phyloP scores from a whole-genome alignment of 306 rosid species.

The Fragaria nilgerrensis region DNA sequence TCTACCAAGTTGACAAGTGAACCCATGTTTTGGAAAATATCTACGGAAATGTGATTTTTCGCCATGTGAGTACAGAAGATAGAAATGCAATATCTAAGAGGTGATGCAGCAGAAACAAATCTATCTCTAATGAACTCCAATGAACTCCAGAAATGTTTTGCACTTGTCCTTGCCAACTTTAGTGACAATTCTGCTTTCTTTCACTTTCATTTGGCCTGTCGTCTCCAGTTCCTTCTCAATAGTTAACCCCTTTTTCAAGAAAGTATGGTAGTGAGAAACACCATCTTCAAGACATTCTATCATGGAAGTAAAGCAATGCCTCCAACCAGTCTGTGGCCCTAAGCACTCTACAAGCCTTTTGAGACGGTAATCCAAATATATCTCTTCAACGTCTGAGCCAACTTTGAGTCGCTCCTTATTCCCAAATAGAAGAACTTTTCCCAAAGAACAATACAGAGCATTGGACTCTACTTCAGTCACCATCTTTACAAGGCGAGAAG shows the following conservation, averaged over 20 bases:
- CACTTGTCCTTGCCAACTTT: neutral
- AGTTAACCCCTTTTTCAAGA: constrained; percentile 38
- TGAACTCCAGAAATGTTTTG: constrained; percentile 58
- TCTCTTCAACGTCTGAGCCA: constrained; percentile 45
- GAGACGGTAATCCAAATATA: constrained; percentile 62
- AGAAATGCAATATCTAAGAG: constrained; percentile 37
- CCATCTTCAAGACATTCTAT: constrained; percentile 54
- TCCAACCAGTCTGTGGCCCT: constrained; percentile 51
- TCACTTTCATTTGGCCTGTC: constrained; percentile 11
- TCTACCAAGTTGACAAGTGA: constrained; percentile 33
- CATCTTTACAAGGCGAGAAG: constrained; percentile 50
- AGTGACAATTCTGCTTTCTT: constrained; percentile 6
- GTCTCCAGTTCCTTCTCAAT: neutral
- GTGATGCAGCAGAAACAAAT: constrained; percentile 30
- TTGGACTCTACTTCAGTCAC: constrained; percentile 30
- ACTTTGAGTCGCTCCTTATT: constrained; percentile 59
- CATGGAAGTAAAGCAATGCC: constrained; percentile 48
- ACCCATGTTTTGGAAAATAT: constrained; percentile 31
- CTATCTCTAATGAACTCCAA: constrained; percentile 40
- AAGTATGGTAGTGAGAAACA: constrained; percentile 54
- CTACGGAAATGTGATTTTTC: constrained; percentile 35
- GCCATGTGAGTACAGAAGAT: constrained; percentile 53
- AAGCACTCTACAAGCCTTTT: constrained; percentile 41
- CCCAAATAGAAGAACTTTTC: constrained; percentile 71
- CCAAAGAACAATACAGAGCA: constrained; percentile 37